phyloP scores from a whole-genome alignment of 768 basidiomycete genomes.

The Russula compacta region DNA sequence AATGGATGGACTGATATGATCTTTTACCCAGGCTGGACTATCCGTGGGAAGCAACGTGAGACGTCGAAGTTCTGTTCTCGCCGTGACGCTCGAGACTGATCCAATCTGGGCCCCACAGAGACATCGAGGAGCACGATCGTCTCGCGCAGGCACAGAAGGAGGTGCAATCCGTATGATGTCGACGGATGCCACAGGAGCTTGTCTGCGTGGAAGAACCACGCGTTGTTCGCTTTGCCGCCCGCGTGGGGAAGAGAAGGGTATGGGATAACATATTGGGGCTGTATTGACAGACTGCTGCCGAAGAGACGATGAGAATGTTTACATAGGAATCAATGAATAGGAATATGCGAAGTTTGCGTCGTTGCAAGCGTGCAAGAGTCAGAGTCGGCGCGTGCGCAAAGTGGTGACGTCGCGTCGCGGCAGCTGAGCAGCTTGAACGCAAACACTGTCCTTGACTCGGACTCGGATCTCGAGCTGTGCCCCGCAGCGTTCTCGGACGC shows the following conservation, averaged over 20 bases:
- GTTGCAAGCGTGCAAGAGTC: too few species aligned
- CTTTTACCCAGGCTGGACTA: constrained; percentile 58
- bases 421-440: neutral
- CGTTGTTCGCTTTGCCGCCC: neutral
- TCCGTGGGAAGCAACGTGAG: constrained; percentile 75
- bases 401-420: too few species aligned
- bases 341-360: too few species aligned
- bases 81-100: constrained; percentile 14
- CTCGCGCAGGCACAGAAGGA: constrained; percentile 34
- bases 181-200: neutral
- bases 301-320: neutral
- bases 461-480: neutral
- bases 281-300: neutral
- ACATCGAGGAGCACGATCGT: constrained; percentile 70
- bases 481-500: neutral
- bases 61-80: constrained; percentile 24
- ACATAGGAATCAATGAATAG: too few species aligned
- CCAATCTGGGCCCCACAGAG: constrained; percentile 30
- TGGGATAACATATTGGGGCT: neutral
- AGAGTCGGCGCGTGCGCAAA: too few species aligned
- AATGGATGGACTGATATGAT: constrained; percentile 1
- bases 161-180: neutral
- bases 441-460: neutral
- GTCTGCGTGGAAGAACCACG: neutral
- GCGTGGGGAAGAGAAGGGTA: neutral